Evolutionary conservation across 179 eudicot species (phyloP).

Genomic region (Heliamphora pulchella): DNA sequence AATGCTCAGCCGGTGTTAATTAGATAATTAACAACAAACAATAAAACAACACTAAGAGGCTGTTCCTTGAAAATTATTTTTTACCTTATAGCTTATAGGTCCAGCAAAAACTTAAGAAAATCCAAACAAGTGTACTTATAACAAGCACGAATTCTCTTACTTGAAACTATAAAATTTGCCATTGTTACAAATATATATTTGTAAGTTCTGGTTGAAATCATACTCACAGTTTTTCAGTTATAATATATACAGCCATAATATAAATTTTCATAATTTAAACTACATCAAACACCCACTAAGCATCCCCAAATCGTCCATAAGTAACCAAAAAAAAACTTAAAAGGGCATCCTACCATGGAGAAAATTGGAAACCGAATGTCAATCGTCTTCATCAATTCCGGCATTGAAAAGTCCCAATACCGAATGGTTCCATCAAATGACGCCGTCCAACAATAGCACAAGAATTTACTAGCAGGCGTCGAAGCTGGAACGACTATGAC

Average conservation of each 20-base stretch:
- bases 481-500: slow-evolving; percentile 59
- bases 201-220: no score
- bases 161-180: no score
- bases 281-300: no score
- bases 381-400: slow-evolving; percentile 62
- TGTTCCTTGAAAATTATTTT: no score
- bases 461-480: slow-evolving; percentile 35
- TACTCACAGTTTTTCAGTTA: no score
- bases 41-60: background rate
- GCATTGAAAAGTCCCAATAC: slow-evolving; percentile 64
- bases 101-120: no score
- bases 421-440: slow-evolving; percentile 84
- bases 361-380: slow-evolving; percentile 52
- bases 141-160: no score
- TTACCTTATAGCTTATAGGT: no score
- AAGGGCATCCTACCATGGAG: slow-evolving; percentile 49
- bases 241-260: no score
- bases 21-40: background rate
- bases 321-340: background rate
- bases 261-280: no score
- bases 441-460: slow-evolving; percentile 84
- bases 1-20: background rate
- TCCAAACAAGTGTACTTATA: no score
- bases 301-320: background rate
- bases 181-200: no score